These are phyloP conservation scores for Gremmenia infestans DNA, from an alignment of 2,329 filamentous ascomycete species.

Conservation along the genomic window DNA sequence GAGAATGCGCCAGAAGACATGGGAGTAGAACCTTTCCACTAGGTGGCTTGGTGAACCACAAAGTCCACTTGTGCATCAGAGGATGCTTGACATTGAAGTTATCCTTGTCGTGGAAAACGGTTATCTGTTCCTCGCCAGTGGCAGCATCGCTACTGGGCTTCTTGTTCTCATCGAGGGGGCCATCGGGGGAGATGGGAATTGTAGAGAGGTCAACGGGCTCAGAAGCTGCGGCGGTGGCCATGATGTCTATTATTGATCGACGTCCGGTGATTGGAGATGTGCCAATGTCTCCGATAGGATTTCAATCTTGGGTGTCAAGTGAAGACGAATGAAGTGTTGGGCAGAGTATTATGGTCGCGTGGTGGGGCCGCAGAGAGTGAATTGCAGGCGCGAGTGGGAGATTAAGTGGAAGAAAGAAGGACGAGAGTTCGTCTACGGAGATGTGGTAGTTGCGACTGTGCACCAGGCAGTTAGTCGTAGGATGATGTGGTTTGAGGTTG, in stretches of 20 bases:
- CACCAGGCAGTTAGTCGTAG: conserved; percentile 26
- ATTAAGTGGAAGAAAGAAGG: conserved; percentile 1
- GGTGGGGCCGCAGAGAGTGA: neutral
- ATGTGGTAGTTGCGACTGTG: conserved; percentile 21
- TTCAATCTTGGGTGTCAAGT: no score
- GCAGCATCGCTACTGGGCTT: conserved; percentile 42
- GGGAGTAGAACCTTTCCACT: conserved; percentile 72
- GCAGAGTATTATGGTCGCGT: neutral
- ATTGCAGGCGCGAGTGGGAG: neutral
- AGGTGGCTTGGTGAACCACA: conserved; percentile 99
- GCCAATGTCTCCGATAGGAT: neutral
- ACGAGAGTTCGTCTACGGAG: conserved; percentile 5
- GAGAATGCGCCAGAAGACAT: neutral
- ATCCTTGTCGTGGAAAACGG: conserved; percentile 95
- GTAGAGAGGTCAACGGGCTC: conserved; percentile 56
- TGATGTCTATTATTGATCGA: conserved; percentile 13
- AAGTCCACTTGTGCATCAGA: conserved; percentile 93
- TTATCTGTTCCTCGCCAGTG: conserved; percentile 61
- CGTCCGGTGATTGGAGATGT: neutral
- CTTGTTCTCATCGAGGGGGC: conserved; percentile 42
- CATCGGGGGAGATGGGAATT: conserved; percentile 61
- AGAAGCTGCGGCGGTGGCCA: conserved; percentile 25
- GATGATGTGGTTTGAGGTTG: neutral
- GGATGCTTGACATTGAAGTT: conserved; percentile 99
- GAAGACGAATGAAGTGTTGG: neutral